Base-by-base conservation (phyloP, 2,329 filamentous ascomycete species). In the Zymoseptoria crescenta region DNA sequence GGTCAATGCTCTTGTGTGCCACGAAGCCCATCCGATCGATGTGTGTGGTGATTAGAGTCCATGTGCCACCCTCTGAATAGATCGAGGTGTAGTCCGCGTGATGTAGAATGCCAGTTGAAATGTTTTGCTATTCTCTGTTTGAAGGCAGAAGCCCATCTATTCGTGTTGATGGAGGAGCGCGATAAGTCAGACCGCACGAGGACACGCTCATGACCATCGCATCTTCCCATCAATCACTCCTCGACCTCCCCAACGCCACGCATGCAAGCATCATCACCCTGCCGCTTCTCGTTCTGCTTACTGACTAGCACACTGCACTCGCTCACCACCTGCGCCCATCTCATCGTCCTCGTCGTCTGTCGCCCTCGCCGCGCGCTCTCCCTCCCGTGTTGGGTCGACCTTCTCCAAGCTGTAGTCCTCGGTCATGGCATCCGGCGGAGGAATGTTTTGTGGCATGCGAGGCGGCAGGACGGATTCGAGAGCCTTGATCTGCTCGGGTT, bases 321-420 rank as follows among this genome's bases (percentile, higher is more conserved):
- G 85, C 79, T 92, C 89, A 54, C 80, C 87, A 62, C 87, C 87
- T 13, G 73, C 74, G 64, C 84, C 81, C 76, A 79, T 78, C 56
- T 79, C 76, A 54, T 89, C 86, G 20, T 87, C 87, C 52, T 91
- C 85, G 70, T 67, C 72, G 52, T 77, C 79, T 21, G 79, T 79
- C 64, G 83, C 85, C 60, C 85, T 86, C 49, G 63, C 60, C 51
- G 87, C 88, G 66, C 87, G 82, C 56, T 82, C 82, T 70, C 83
- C 78, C 67, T 87, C 83, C 69, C 81, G 70, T 51, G 70, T 84
- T 49, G 81, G 76, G 69, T 96, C 93, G 49, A 95, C 80, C 61
- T 95, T 89, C 75, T 97, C 91, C 35, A 97, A 82, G 55, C 88
- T 85, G 68, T 87, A 95, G 67, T 90, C 87, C 71, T 99, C 94